Evolutionary conservation across 306 rosid species (phyloP), one percentile per base, ranked within the genome.

Genomic region (Cicer pinnatifidum): DNA sequence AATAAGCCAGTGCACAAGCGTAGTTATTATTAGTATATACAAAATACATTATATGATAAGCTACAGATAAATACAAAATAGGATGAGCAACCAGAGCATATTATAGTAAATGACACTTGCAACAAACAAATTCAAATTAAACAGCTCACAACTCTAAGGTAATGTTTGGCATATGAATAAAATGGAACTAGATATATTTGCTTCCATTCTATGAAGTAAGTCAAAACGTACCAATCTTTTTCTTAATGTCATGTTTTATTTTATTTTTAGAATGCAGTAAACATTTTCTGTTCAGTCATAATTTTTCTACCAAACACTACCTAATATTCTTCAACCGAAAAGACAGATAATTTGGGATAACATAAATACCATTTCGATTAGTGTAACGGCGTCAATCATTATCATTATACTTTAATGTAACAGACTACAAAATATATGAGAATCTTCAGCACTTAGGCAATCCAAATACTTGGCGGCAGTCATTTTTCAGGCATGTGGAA

Each of bases 91-190:
- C 38, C 40, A 2, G 53, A 52, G 39, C 11, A 44, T 39, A 46
- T 16, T 39, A 54, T 16, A 35, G 61, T 70, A 13, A 5, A 66
- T 40, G 13, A 19, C 50, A 58, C 68, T 56, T 28, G 17, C 50
- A 74, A 67, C 4, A 48, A 67, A 52, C 43, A 75, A 17, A 71
- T 7, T 75, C 48, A 71, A 59, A 45, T 66, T 50, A 10, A 51
- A 54, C 62, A 61, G 38, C 28, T 11, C 16, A 46, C 44, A 60
- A 70, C 48, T 70, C 53, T 19, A 61, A 61, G 67, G 23, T n/a
- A 7, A 44, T 33, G 67, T 61, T n/a, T 61, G 44, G 45, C 67
- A 33, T 59, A 59, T 28, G 19, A 33, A 33, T 2, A 59, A 17
- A 33, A 12, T 33, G 41, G 44, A 33, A 33, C 6, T 35, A 33